Percentiles rank a stretch among this genome's conserved stretches.
Evolutionary conservation across 1,284 basidiomycete species (phyloP).

Genomic region (Malassezia cuniculi): DNA sequence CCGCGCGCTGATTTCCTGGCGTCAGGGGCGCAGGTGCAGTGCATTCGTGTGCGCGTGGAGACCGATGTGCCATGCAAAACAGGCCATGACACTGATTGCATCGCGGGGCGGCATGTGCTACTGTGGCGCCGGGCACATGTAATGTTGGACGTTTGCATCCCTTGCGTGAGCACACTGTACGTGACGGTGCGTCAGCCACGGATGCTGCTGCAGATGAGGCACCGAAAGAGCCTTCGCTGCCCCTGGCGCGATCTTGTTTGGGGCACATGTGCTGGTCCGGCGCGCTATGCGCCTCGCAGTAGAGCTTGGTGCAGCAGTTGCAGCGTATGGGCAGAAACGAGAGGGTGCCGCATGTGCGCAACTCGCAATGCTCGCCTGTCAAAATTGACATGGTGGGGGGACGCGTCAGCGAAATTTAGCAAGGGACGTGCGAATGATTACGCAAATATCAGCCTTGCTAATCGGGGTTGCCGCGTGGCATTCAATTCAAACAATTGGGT

Average conservation of each 20-base stretch:
- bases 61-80: slow-evolving; percentile 7
- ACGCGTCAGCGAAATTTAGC: neutral
- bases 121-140: too few relatives aligned
- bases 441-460: too few relatives aligned
- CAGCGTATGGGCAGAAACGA: slow-evolving; percentile 9
- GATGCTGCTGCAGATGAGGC: too few relatives aligned
- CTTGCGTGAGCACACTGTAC: too few relatives aligned
- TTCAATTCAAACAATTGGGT: too few relatives aligned
- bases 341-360: slow-evolving; percentile 1
- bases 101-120: too few relatives aligned
- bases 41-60: slow-evolving; percentile 5
- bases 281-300: slow-evolving; percentile 7
- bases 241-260: too few relatives aligned
- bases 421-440: too few relatives aligned
- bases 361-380: slow-evolving; percentile 9
- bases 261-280: slow-evolving; percentile 6
- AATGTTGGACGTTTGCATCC: too few relatives aligned
- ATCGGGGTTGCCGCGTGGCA: too few relatives aligned
- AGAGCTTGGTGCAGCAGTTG: neutral
- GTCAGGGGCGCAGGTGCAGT: slow-evolving; percentile 6
- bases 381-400: slow-evolving; percentile 12
- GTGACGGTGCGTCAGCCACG: too few relatives aligned
- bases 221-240: too few relatives aligned
- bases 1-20: neutral
- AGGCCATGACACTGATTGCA: slow-evolving; percentile 9